Evolutionary conservation across 202 grass and related monocot species (phyloP), one percentile per base, ranked within the genome.

Genomic region (Schoenoplectus triqueter): DNA sequence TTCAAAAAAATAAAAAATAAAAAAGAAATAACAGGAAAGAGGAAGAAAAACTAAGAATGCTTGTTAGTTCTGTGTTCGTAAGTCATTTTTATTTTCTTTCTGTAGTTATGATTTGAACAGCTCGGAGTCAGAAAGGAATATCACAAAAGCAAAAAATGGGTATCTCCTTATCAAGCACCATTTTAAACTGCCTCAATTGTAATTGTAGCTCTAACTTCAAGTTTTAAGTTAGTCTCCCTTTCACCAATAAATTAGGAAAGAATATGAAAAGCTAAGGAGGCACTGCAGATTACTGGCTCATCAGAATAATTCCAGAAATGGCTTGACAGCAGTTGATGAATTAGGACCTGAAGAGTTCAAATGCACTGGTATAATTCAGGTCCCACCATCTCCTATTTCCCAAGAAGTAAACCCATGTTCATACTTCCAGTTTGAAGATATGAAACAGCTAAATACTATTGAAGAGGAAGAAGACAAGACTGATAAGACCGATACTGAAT

Each of bases 211-310:
- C 54, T 79, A 74, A 14, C 6, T 2, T 60, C 9, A 79, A 79
- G 55, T 61, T 79, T 61, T 60, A 79, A 19, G 13, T 62, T 79
- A 10, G 52, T 79, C 75, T 70, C 81, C 15, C 9, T 50, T 49
- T 31, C 11, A 9, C 21, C 47, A 65, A 81, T 59, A 46, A 8
- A 88, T 60, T 85, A 98, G 95, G 93, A 95, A 94, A 94, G 89
- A 95, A 82, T 98, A 92, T 82, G 95, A 95, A 90, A 98, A 90
- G 77, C 86, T 98, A 64, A 95, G 95, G 82, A 89, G 87, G 62
- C 93, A 95, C 20, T 95, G 95, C 72, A 84, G 88, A 39, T 89
- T 90, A 84, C 87, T 84, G 88, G 77, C 89, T 70, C 86, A 81
- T 85, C 39, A 73, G 80, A 73, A 87, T 80, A 64, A 87, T 73